Conservation (phyloP, 306 rosid genomes). For the Glycine latifolia region DNA sequence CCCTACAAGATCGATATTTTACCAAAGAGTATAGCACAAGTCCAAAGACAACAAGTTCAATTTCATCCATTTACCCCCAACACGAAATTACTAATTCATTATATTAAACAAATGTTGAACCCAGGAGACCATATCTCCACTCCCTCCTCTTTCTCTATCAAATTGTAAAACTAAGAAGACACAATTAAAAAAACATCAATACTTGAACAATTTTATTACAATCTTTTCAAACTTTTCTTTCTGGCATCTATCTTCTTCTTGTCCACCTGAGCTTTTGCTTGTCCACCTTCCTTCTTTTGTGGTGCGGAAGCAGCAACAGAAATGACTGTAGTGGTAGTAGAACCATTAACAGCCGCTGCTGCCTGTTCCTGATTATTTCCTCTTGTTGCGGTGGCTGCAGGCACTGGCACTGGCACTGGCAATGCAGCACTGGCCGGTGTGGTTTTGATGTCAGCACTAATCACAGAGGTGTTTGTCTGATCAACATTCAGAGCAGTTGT, state of each 20-base stretch:
- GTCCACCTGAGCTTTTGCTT: slow-evolving; percentile 72
- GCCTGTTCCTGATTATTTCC: slow-evolving; percentile 69
- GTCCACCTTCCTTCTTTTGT: slow-evolving; percentile 68
- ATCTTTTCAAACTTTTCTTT: slow-evolving; percentile 98
- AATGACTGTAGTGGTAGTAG: slow-evolving; percentile 47
- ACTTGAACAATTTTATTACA: slow-evolving; percentile 57
- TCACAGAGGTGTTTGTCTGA: slow-evolving; percentile 68
- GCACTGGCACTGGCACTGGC: slow-evolving; percentile 25
- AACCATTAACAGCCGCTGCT: slow-evolving; percentile 45
- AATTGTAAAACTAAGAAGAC: slow-evolving; percentile 41
- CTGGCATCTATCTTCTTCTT: slow-evolving; percentile 97
- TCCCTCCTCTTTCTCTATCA: slow-evolving; percentile 11
- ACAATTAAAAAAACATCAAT: slow-evolving; percentile 48
- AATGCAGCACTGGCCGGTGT: slow-evolving; percentile 55
- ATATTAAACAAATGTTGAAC: slow-evolving; percentile 34
- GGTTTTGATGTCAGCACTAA: slow-evolving; percentile 67
- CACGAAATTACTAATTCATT: slow-evolving; percentile 21
- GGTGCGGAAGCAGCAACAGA: slow-evolving; percentile 42
- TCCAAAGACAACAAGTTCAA: not conserved
- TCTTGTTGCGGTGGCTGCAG: slow-evolving; percentile 56
- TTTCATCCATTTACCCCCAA: slow-evolving; percentile 45
- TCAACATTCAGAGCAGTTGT: slow-evolving; percentile 92
- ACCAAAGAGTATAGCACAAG: too few species aligned
- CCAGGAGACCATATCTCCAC: not conserved
- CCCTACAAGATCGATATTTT: too few species aligned